Evolutionary conservation across 2,329 filamentous ascomycete genomes (phyloP), one percentile per base, ranked within the genome.

Genomic region (Fusarium avenaceum): DNA sequence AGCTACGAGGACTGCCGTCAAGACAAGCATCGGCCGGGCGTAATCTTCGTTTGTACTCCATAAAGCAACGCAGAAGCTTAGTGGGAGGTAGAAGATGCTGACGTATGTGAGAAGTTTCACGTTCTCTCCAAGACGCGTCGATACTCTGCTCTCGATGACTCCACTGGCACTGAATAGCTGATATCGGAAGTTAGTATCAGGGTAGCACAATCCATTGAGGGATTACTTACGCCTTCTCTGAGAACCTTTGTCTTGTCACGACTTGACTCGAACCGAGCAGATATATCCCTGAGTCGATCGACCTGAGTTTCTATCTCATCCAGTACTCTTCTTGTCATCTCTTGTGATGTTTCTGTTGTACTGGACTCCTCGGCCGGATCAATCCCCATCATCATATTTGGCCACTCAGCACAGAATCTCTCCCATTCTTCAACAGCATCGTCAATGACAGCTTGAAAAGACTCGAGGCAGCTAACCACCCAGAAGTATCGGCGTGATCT

Each of bases 41-140:
- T 56, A 56, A 4, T 20, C 28, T 19, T 56, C 50, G 11, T 56
- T 47, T 22, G 46, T 49, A 42, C 61, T 65, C 65, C 65, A 67
- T 3, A 64, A 48, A 1, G 63, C 59, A 7, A 60, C 69, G 56
- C 75, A 76, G 52, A 80, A 80, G 13, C 76, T 72, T 6, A 81
- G 61, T 0, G 79, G 79, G 1, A 81, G 71, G 53, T 76, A 81
- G 49, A 81, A 80, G n/a, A 80, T 79, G 52, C 77, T 80, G 20
- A 81, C 77, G 32, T 77, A 76, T 17, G 79, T 80, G 43, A 81
- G 72, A 0, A 81, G 70, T 33, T 77, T 75, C 13, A 81, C 75
- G 33, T 80, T 80, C 40, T 80, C 70, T 1, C 76, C 75, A 0
- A 79, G 64, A 24, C 65, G 67, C 2, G 73, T 58, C 3, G 56